These are phyloP conservation scores for Zymoseptoria tritici DNA, from an alignment of 2,329 filamentous ascomycete species.

Conservation along the genomic window DNA sequence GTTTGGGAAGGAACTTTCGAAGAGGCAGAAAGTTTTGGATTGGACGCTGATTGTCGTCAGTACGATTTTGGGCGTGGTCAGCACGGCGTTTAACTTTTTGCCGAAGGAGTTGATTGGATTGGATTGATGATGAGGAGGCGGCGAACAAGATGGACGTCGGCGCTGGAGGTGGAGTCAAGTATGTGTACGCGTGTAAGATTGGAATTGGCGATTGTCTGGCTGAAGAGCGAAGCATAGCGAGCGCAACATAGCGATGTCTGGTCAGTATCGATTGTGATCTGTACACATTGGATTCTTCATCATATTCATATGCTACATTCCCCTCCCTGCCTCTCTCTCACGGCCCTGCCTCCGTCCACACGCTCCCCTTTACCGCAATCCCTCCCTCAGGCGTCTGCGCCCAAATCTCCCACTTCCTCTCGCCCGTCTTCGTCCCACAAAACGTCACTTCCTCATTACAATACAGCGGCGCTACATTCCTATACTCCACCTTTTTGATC, in stretches of 20 bases:
- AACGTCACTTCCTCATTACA: conserved; percentile 63
- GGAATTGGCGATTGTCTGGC: too few species aligned
- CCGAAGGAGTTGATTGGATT: conserved; percentile 59
- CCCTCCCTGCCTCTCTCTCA: background rate
- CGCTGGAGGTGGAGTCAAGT: too few species aligned
- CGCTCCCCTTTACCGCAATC: conserved; percentile 40
- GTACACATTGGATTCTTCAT: too few species aligned
- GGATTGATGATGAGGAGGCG: background rate
- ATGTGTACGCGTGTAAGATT: background rate
- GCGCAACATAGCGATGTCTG: too few species aligned
- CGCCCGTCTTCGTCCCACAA: conserved; percentile 51
- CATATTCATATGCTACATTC: too few species aligned
- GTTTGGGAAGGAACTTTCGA: conserved; percentile 64
- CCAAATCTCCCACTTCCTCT: conserved; percentile 35
- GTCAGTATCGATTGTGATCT: too few species aligned
- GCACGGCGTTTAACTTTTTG: conserved; percentile 82
- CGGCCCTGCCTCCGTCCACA: conserved; percentile 22
- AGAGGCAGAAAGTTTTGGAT: conserved; percentile 56
- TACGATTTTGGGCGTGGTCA: conserved; percentile 61
- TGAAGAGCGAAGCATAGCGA: too few species aligned
- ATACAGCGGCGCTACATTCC: conserved; percentile 75
- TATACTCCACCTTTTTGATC: conserved; percentile 61
- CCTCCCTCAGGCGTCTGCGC: conserved; percentile 35
- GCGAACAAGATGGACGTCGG: too few species aligned
- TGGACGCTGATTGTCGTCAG: conserved; percentile 65